Percentiles rank a stretch among this genome's conserved stretches.
Evolutionary conservation across 306 rosid species (phyloP).

Genomic region (Coriaria nepalensis): DNA sequence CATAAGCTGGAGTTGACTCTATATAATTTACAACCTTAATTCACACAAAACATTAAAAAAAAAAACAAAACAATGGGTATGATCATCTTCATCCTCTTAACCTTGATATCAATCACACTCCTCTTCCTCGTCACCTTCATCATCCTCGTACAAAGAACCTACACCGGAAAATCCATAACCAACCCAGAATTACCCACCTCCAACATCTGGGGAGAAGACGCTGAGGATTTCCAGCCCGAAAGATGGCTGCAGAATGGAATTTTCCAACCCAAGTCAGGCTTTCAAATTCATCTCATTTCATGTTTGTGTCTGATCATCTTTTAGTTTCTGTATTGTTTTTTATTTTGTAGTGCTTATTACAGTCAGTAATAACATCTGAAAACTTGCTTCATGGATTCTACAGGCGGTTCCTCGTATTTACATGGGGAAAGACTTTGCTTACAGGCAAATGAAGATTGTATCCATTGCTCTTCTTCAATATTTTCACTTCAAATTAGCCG

Average conservation of each 20-base stretch:
- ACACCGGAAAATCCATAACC: slow-evolving; percentile 39
- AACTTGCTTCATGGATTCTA: slow-evolving; percentile 5
- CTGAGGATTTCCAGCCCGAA: slow-evolving; percentile 45
- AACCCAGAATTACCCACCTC: slow-evolving; percentile 46
- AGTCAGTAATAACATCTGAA: too few species aligned
- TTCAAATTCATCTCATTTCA: slow-evolving; percentile 75
- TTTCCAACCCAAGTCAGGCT: slow-evolving; percentile 52
- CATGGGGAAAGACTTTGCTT: slow-evolving; percentile 80
- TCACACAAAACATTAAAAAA: too few species aligned
- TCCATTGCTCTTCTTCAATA: slow-evolving; percentile 39
- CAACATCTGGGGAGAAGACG: slow-evolving; percentile 66
- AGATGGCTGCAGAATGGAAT: slow-evolving; percentile 56
- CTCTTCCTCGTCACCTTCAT: slow-evolving; percentile 18
- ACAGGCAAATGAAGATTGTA: slow-evolving; percentile 70
- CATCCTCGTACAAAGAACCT: slow-evolving; percentile 18
- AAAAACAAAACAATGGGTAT: slow-evolving; percentile 5
- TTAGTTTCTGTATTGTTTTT: not conserved
- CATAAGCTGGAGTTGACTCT: too few species aligned
- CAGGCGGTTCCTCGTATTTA: slow-evolving; percentile 71
- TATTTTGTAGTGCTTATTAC: not conserved
- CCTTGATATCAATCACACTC: slow-evolving; percentile 17
- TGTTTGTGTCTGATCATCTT: slow-evolving; percentile 21
- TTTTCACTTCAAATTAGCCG: slow-evolving; percentile 45
- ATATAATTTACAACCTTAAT: too few species aligned
- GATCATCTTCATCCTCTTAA: slow-evolving; percentile 27